phyloP scores from a whole-genome alignment of 345 rosid species.

The Ailanthus altissimus region DNA sequence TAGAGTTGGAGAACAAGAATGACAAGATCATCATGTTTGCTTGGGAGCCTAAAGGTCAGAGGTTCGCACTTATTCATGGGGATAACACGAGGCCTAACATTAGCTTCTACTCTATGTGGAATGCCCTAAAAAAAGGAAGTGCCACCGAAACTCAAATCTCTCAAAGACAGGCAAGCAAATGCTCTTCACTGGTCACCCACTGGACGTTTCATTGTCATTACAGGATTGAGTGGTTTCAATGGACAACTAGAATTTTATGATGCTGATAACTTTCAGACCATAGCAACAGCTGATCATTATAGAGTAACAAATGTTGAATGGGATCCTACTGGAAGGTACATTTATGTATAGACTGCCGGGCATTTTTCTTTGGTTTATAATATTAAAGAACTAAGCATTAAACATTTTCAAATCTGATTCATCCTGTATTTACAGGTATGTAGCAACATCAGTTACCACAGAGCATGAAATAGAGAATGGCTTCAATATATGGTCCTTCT shows the following conservation, averaged over 20 bases:
- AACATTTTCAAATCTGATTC: background rate
- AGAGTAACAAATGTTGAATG: slow-evolving; percentile 41
- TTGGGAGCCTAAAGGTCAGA: slow-evolving; percentile 40
- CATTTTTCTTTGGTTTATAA: background rate
- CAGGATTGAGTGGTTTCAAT: slow-evolving; percentile 37
- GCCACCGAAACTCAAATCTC: background rate
- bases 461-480: slow-evolving; percentile 43
- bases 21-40: slow-evolving; percentile 42
- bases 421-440: slow-evolving; percentile 26
- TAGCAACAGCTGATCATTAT: slow-evolving; percentile 38
- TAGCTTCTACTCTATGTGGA: background rate
- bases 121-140: background rate
- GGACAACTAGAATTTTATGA: slow-evolving; percentile 42
- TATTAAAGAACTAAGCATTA: background rate
- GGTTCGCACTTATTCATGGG: background rate
- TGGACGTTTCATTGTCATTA: slow-evolving; percentile 34
- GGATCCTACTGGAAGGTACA: slow-evolving; percentile 46
- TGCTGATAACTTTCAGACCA: slow-evolving; percentile 40
- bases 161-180: slow-evolving; percentile 25
- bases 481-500: slow-evolving; percentile 39
- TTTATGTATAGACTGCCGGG: background rate
- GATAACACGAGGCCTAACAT: background rate
- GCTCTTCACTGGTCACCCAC: slow-evolving; percentile 41
- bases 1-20: slow-evolving; percentile 41
- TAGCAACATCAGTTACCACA: slow-evolving; percentile 36